Percentiles rank a stretch among this genome's conserved stretches.
These are phyloP conservation scores for Starmerella bombicola DNA, from an alignment of 805 yeast genomes.

Conservation along the genomic window DNA sequence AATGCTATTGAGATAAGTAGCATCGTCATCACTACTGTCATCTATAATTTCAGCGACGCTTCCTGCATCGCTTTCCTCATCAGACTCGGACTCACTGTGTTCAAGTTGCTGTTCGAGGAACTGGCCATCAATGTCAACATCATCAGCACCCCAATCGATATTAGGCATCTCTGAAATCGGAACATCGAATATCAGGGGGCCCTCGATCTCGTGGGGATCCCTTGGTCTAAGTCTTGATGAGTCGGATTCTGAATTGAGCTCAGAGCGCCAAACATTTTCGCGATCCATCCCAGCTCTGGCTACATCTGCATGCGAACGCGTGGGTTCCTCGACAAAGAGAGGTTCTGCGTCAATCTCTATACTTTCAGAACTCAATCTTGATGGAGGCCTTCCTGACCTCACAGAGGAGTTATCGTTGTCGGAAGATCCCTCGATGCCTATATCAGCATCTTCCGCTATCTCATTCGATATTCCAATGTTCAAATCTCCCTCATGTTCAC, in stretches of 20 bases:
- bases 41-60: constrained; percentile 18
- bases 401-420: not conserved
- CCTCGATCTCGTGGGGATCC: constrained; percentile 11
- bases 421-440: not conserved
- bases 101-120: constrained; percentile 14
- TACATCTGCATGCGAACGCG: too few species aligned
- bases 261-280: too few species aligned
- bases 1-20: not conserved
- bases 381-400: not conserved
- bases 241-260: not conserved
- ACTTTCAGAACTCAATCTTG: not conserved
- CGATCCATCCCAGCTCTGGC: too few species aligned
- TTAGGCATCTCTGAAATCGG: constrained; percentile 12
- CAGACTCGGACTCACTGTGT: constrained; percentile 14
- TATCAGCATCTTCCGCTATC: not conserved
- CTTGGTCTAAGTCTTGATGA: constrained; percentile 9
- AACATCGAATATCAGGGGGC: constrained; percentile 11
- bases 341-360: too few species aligned
- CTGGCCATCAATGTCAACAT: constrained; percentile 4
- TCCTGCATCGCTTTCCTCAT: constrained; percentile 16
- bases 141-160: constrained; percentile 12
- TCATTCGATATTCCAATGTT: too few species aligned
- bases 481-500: too few species aligned
- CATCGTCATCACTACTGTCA: constrained; percentile 6
- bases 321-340: too few species aligned